These are phyloP conservation scores for Kwoniella sp. DNA, from an alignment of 768 basidiomycete genomes.

Conservation along the genomic window DNA sequence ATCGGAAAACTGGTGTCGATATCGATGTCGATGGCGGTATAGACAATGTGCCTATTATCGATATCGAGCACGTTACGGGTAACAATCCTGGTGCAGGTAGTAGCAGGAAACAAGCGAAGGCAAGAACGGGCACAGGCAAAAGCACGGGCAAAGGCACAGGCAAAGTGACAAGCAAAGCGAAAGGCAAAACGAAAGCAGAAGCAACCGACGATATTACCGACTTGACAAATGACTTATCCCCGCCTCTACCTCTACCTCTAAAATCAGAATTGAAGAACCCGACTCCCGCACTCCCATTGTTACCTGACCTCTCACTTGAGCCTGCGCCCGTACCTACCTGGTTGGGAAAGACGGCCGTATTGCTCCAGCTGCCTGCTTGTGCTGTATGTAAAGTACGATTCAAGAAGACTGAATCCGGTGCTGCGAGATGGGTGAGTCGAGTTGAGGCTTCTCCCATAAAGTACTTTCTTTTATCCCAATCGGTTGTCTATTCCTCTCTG, in stretches of 20 bases:
- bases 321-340: conserved; percentile 31
- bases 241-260: too few relatives aligned
- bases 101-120: background rate
- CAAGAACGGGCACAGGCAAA: background rate
- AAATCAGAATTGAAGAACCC: conserved; percentile 2
- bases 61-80: too few relatives aligned
- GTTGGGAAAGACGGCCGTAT: conserved; percentile 35
- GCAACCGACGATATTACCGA: background rate
- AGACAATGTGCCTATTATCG: too few relatives aligned
- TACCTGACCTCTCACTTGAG: conserved; percentile 19
- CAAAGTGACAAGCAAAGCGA: background rate
- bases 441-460: background rate
- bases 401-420: conserved; percentile 42
- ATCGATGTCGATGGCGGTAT: too few relatives aligned
- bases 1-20: too few relatives aligned
- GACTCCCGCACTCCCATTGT: conserved; percentile 15
- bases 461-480: background rate
- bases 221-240: background rate
- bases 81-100: too few relatives aligned
- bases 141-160: background rate
- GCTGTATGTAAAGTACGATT: conserved; percentile 33
- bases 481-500: too few relatives aligned
- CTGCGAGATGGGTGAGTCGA: conserved; percentile 40
- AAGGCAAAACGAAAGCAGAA: background rate
- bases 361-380: conserved; percentile 28